Conservation (phyloP, 2,329 filamentous ascomycete genomes). For the Cryphonectria carpinicola region DNA sequence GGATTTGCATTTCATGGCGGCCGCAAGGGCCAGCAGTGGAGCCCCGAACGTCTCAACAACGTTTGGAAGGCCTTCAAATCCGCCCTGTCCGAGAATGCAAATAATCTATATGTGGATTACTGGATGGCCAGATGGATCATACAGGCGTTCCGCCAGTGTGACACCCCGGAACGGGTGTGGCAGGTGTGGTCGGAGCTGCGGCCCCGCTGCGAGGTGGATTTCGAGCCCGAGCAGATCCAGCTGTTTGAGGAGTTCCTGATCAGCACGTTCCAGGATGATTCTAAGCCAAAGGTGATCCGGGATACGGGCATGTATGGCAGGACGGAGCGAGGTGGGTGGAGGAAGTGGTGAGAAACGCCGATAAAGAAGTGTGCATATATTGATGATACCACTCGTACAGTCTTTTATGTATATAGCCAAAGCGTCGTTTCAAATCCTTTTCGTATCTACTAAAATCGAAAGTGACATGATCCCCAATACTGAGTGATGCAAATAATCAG, state of each 20-base stretch:
- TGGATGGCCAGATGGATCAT: constrained; percentile 67
- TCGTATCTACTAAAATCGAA: background rate
- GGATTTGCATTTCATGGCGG: constrained; percentile 79
- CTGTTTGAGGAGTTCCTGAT: constrained; percentile 49
- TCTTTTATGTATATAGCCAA: background rate
- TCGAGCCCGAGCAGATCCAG: constrained; percentile 36
- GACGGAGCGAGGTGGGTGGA: background rate
- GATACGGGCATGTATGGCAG: constrained; percentile 26
- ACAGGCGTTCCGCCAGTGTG: constrained; percentile 66
- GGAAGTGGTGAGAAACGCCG: background rate
- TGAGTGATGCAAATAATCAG: background rate
- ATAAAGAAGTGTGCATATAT: constrained; percentile 5
- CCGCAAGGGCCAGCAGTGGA: constrained; percentile 70
- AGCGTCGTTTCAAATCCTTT: background rate
- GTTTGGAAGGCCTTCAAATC: constrained; percentile 69
- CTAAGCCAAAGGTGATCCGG: constrained; percentile 29
- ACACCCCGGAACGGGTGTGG: constrained; percentile 54
- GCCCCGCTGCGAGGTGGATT: constrained; percentile 50
- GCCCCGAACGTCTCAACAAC: constrained; percentile 64
- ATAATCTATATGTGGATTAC: constrained; percentile 56
- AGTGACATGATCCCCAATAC: background rate
- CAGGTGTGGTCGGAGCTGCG: constrained; percentile 57
- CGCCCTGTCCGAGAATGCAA: constrained; percentile 52
- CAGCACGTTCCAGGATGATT: constrained; percentile 47
- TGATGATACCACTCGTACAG: constrained; percentile 30